Percentiles rank a stretch among this genome's conserved stretches.
Evolutionary conservation across 2,329 filamentous ascomycete genomes (phyloP).

Genomic region (Fusarium tuaranense): DNA sequence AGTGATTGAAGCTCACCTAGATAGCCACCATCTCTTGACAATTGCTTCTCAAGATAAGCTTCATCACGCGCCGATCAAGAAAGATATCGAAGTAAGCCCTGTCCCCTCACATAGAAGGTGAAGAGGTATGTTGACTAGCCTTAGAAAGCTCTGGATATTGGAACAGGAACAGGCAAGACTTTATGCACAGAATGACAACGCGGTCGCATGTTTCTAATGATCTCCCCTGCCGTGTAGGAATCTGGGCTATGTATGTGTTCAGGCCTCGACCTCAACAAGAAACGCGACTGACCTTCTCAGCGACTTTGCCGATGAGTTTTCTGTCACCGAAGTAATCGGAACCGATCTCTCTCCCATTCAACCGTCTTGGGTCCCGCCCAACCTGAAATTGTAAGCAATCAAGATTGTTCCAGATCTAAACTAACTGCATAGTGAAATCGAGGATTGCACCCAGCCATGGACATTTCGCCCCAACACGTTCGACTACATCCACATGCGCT

Average conservation of each 20-base stretch:
- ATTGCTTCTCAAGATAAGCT: neutral
- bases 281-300: slow-evolving; percentile 49
- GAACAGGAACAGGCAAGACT: slow-evolving; percentile 8
- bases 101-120: accelerated
- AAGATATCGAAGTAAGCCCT: neutral
- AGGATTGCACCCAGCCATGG: slow-evolving; percentile 48
- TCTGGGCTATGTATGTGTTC: slow-evolving; percentile 58
- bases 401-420: neutral
- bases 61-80: neutral
- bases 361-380: slow-evolving; percentile 58
- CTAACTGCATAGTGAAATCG: slow-evolving; percentile 6
- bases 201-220: neutral
- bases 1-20: neutral
- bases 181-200: too few relatives aligned
- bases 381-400: slow-evolving; percentile 55
- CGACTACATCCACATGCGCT: slow-evolving; percentile 70
- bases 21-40: slow-evolving; percentile 6
- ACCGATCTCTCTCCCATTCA: slow-evolving; percentile 69
- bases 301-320: slow-evolving; percentile 58
- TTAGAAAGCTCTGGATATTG: slow-evolving; percentile 8
- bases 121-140: neutral
- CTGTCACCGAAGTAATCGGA: slow-evolving; percentile 58
- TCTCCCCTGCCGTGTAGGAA: neutral
- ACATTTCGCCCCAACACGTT: slow-evolving; percentile 52
- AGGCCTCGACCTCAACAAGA: neutral